Conservation (phyloP, 1,139 yeast species). For the Pichia sp. region DNA sequence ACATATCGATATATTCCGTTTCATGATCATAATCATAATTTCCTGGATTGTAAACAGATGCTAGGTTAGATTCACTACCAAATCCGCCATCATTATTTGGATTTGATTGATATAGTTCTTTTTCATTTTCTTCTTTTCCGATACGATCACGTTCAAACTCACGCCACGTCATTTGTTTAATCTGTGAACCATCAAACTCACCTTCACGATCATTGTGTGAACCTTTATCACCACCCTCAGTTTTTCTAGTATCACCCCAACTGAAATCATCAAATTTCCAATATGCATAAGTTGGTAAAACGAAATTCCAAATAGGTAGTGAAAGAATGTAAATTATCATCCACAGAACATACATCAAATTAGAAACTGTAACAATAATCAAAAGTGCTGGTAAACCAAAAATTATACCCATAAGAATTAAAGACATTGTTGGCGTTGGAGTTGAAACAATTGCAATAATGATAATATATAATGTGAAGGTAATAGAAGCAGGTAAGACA, state of each 20-base stretch:
- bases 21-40: slow-evolving; percentile 14
- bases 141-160: slow-evolving; percentile 85
- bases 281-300: slow-evolving; percentile 79
- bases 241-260: slow-evolving; percentile 96
- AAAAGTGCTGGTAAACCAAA: slow-evolving; percentile 87
- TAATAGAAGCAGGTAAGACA: slow-evolving; percentile 87
- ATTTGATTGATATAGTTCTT: background rate
- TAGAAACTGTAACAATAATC: slow-evolving; percentile 83
- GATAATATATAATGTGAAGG: slow-evolving; percentile 79
- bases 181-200: slow-evolving; percentile 80
- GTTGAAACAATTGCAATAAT: slow-evolving; percentile 66
- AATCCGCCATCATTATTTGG: background rate
- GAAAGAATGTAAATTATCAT: slow-evolving; percentile 76
- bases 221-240: slow-evolving; percentile 66
- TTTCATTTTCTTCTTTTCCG: slow-evolving; percentile 23
- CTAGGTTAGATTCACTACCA: slow-evolving; percentile 12
- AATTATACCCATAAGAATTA: slow-evolving; percentile 71
- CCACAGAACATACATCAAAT: slow-evolving; percentile 72
- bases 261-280: slow-evolving; percentile 98
- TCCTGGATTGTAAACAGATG: slow-evolving; percentile 26
- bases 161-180: slow-evolving; percentile 89
- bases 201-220: slow-evolving; percentile 69
- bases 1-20: slow-evolving; percentile 18
- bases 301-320: slow-evolving; percentile 91
- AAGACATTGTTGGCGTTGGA: slow-evolving; percentile 80